Conservation (phyloP, 2,329 filamentous ascomycete genomes). For the Cercospora canescens region DNA sequence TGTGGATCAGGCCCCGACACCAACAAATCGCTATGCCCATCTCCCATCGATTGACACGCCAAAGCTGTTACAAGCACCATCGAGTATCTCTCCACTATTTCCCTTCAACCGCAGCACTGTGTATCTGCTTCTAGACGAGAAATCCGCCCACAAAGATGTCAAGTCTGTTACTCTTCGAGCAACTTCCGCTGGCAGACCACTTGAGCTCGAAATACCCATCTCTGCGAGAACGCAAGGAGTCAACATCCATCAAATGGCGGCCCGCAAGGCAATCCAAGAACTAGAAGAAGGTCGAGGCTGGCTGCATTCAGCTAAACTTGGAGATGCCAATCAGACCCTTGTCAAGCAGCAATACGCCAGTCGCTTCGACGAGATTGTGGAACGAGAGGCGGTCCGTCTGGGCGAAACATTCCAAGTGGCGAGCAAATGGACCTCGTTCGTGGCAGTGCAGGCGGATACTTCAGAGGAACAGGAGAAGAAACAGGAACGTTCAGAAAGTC, state of each 20-base stretch:
- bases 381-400: slow-evolving; percentile 65
- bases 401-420: slow-evolving; percentile 67
- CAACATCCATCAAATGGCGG: slow-evolving; percentile 67
- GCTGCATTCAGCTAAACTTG: slow-evolving; percentile 51
- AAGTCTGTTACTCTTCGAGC: slow-evolving; percentile 61
- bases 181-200: slow-evolving; percentile 57
- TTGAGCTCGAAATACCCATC: slow-evolving; percentile 66
- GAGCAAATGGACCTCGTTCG: slow-evolving; percentile 71
- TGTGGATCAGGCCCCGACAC: slow-evolving; percentile 40
- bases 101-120: slow-evolving; percentile 65
- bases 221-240: background rate
- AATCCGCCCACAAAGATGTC: slow-evolving; percentile 48
- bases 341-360: slow-evolving; percentile 51
- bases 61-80: slow-evolving; percentile 64
- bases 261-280: slow-evolving; percentile 66
- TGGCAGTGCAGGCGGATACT: slow-evolving; percentile 58
- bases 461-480: background rate
- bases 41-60: slow-evolving; percentile 57
- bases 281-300: slow-evolving; percentile 71
- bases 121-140: slow-evolving; percentile 64
- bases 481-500: background rate
- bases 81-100: slow-evolving; percentile 64
- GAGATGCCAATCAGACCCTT: slow-evolving; percentile 38
- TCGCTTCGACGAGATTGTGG: slow-evolving; percentile 60
- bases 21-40: slow-evolving; percentile 45